Evolutionary conservation across 2,329 filamentous ascomycete species (phyloP), one percentile per base, ranked within the genome.

Genomic region (Epichloe baconii): DNA sequence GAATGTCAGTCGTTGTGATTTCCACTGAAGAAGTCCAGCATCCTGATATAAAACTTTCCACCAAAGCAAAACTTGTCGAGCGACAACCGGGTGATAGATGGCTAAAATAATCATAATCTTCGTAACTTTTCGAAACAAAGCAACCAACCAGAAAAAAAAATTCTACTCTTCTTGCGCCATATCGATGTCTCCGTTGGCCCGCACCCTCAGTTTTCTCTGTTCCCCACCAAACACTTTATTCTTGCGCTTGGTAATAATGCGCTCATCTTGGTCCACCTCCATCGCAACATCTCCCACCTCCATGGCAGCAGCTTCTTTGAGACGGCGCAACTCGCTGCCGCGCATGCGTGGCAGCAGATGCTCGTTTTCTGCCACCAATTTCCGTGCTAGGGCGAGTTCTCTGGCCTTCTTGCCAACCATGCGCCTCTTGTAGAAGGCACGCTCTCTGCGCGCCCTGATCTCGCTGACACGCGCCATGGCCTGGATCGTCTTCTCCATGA

Each of bases 381-480:
- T 93, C 68, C 88, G 77, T 65, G 95, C 88, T 56, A 78, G 75
- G 62, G 83, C 85, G 57, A 87, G 76, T 74, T 93, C 83, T 65
- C 83, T 79, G 69, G 86, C 86, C 71, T 86, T 84, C 73, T 94
- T 95, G 68, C 90, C 90, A 49, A 83, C 83, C 86, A 97, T 89
- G 66, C 93, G 83, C 66, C 85, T 83, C 80, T 88, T 90, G 77
- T 95, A 96, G 73, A 96, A 95, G 58, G 85, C 85, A 60, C 88
- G 80, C 77, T 97, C 91, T 65, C 93, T 80, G 65, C 83, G 80
- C 53, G 80, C 70, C 50, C 89, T 78, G 70, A 97, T 91, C 75
- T 96, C 90, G 62, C 80, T 76, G 61, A 97, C 84, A 57, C 91
- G 80, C 71, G 88, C 78, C 89, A 98, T 98, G 59, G 90, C 91